A percentile compares a stretch with the other conserved stretches of the same genome.
Evolutionary conservation across 2,329 filamentous ascomycete species (phyloP).

Genomic region (Trichoderma endophyticum): DNA sequence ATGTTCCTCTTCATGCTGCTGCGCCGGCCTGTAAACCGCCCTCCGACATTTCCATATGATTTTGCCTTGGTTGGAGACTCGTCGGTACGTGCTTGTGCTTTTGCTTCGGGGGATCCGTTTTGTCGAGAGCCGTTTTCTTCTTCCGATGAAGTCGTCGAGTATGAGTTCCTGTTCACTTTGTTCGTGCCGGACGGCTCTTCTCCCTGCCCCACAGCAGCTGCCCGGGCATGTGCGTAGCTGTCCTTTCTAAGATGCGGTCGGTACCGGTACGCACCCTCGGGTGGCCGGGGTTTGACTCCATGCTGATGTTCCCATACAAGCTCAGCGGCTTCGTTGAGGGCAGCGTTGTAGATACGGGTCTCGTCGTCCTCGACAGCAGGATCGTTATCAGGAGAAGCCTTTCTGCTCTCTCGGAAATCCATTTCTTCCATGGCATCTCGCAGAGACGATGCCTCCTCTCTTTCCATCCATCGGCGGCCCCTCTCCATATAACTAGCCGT

Average conservation of each 20-base stretch:
- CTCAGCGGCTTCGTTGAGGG: conserved; percentile 73
- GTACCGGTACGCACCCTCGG: conserved; percentile 65
- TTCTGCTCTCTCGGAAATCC: conserved; percentile 48
- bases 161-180: conserved; percentile 1
- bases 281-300: conserved; percentile 49
- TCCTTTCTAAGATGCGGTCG: conserved; percentile 66
- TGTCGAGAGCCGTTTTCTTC: conserved; percentile 40
- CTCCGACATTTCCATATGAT: conserved; percentile 40
- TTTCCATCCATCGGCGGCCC: conserved; percentile 75
- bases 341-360: conserved; percentile 65
- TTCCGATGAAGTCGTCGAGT: conserved; percentile 48
- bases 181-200: conserved; percentile 35
- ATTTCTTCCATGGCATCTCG: conserved; percentile 72
- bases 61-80: conserved; percentile 31
- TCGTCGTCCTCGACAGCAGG: conserved; percentile 44
- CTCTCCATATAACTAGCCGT: conserved; percentile 70
- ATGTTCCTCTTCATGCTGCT: conserved; percentile 67
- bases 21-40: conserved; percentile 47
- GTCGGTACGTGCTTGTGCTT: conserved; percentile 21
- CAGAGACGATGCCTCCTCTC: conserved; percentile 69
- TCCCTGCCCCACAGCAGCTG: conserved; percentile 55
- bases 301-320: conserved; percentile 75
- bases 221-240: conserved; percentile 66
- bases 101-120: conserved; percentile 30
- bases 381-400: conserved; percentile 23